Percentiles rank a stretch among this genome's conserved stretches.
Evolutionary conservation across 2,329 filamentous ascomycete genomes (phyloP).

Genomic region (Stemphylium beticola): DNA sequence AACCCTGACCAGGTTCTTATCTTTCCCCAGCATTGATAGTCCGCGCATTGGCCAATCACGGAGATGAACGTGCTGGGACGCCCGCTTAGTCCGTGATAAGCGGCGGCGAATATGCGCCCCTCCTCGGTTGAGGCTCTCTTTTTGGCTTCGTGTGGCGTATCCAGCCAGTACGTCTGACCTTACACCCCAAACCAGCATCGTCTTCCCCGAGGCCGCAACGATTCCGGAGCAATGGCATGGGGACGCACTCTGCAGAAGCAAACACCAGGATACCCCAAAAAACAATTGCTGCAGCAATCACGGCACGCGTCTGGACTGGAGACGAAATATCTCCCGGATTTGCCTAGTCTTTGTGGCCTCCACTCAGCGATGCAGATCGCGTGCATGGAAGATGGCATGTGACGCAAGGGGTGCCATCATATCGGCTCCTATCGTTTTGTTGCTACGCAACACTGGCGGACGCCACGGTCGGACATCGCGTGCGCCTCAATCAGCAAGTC

Average conservation of each 20-base stretch:
- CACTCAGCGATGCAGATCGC: constrained; percentile 22
- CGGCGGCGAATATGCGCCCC: constrained; percentile 44
- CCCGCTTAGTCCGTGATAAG: constrained; percentile 38
- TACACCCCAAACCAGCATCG: constrained; percentile 34
- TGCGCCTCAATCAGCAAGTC: constrained; percentile 16
- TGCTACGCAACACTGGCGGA: constrained; percentile 5
- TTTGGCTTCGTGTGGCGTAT: constrained; percentile 39
- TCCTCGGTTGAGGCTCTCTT: constrained; percentile 43
- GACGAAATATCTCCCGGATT: background rate
- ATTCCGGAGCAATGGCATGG: constrained; percentile 8
- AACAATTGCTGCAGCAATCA: background rate
- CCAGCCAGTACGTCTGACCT: constrained; percentile 25
- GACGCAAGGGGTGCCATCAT: constrained; percentile 18
- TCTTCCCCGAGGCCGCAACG: constrained; percentile 27
- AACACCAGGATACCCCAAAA: background rate
- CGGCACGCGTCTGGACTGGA: background rate
- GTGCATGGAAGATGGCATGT: constrained; percentile 2
- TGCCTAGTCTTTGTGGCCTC: constrained; percentile 11
- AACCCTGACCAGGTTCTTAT: constrained; percentile 39
- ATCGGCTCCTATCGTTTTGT: constrained; percentile 20
- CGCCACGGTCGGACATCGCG: constrained; percentile 19
- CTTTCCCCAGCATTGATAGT: constrained; percentile 37
- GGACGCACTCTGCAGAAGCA: constrained; percentile 2
- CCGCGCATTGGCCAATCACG: constrained; percentile 23
- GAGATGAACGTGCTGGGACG: constrained; percentile 18